A percentile compares a stretch with the other conserved stretches of the same genome.
These are phyloP conservation scores for Kwoniella bestiolae DNA, from an alignment of 768 basidiomycete species.

Conservation along the genomic window DNA sequence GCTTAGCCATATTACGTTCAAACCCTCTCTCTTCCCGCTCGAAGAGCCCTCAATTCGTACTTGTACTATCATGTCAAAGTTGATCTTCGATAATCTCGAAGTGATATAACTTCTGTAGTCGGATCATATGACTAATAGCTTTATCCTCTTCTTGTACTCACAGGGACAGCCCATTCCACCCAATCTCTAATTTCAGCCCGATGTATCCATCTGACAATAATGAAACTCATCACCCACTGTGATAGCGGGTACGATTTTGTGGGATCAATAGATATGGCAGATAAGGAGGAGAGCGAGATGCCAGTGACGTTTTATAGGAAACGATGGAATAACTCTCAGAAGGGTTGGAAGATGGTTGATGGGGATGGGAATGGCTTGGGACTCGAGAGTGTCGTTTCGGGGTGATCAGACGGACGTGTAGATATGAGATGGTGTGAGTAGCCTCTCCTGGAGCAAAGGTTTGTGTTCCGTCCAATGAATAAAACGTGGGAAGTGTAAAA, in stretches of 20 bases:
- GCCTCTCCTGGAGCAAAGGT: too few species aligned
- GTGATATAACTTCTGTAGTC: too few species aligned
- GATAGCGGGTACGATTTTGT: constrained; percentile 46
- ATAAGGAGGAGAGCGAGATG: constrained; percentile 49
- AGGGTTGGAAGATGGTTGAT: constrained; percentile 4
- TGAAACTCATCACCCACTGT: constrained; percentile 43
- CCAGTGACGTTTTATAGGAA: constrained; percentile 44
- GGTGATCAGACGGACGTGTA: too few species aligned
- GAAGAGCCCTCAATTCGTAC: too few species aligned
- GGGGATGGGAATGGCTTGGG: neutral
- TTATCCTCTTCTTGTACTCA: neutral
- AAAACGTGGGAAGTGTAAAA: neutral
- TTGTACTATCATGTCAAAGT: too few species aligned
- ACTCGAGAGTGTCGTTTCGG: neutral
- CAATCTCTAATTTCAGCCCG: constrained; percentile 45
- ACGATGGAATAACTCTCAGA: constrained; percentile 8
- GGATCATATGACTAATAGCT: neutral
- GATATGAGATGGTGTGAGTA: neutral
- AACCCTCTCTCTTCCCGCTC: too few species aligned
- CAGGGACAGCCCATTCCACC: constrained; percentile 49
- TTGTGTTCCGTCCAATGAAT: too few species aligned
- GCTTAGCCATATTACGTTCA: neutral
- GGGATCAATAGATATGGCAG: constrained; percentile 48
- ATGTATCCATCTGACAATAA: constrained; percentile 48
- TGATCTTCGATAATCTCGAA: too few species aligned